Percentiles rank a stretch among this genome's conserved stretches.
Conservation (phyloP, 345 rosid genomes). For the Hypericum perforatum region DNA sequence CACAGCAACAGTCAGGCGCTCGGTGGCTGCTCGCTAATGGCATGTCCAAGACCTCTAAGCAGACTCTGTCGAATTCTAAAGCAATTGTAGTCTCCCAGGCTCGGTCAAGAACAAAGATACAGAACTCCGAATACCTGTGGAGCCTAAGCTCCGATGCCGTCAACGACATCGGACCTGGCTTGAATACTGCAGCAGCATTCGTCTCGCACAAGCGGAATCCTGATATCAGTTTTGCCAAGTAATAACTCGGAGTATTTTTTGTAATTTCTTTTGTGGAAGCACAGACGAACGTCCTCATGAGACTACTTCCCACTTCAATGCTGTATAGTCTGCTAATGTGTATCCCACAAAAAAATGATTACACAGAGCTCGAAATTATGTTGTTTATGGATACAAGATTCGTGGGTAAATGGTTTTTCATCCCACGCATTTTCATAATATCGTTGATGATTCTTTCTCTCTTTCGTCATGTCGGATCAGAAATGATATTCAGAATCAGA, state of each 20-base stretch:
- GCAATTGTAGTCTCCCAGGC: slow-evolving; percentile 28
- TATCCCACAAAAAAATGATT: too few species aligned
- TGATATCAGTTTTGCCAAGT: slow-evolving; percentile 30
- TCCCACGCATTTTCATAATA: too few species aligned
- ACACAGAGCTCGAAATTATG: too few species aligned
- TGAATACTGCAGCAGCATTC: slow-evolving; percentile 20
- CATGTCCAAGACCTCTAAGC: slow-evolving; percentile 27
- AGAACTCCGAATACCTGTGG: slow-evolving; percentile 38
- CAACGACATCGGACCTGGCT: slow-evolving; percentile 16
- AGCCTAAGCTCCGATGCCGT: slow-evolving; percentile 37
- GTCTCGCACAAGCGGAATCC: slow-evolving; percentile 42
- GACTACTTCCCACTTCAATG: too few species aligned
- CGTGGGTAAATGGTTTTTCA: too few species aligned
- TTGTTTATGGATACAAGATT: too few species aligned
- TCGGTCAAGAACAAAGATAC: slow-evolving; percentile 16
- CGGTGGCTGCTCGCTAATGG: slow-evolving; percentile 65
- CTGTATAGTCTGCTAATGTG: too few species aligned
- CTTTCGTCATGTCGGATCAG: too few species aligned
- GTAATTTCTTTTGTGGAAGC: too few species aligned
- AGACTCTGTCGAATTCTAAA: slow-evolving; percentile 31
- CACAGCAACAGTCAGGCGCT: slow-evolving; percentile 45
- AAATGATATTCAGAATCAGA: too few species aligned
- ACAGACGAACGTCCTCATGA: too few species aligned
- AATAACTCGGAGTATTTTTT: neutral
- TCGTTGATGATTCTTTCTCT: too few species aligned